Evolutionary conservation across 176 grass and related monocot species (phyloP), one percentile per base, ranked within the genome.

Genomic region (Aegilops longissima): DNA sequence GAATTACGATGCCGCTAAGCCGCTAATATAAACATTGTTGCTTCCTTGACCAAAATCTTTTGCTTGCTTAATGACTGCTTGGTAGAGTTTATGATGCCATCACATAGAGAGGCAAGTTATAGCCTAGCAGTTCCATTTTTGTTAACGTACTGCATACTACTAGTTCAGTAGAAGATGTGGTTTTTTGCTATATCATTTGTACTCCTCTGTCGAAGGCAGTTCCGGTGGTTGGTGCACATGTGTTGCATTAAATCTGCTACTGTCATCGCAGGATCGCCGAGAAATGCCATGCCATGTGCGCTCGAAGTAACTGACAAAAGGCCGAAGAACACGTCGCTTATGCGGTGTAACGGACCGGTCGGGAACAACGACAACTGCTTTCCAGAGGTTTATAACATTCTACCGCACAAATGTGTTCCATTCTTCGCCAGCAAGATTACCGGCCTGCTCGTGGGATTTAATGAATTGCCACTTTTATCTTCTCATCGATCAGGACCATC

Each of bases 231-330:
- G 12, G 6, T 36, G 23, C 21, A 24, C 39, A 42, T 5, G 12
- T 47, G 34, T 65, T 76, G 14, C 35, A 67, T 44, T 67, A 34
- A 80, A 80, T 65, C 24, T 59, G 5, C 16, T 70, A 6, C 0
- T 66, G 49, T 59, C 12, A 34, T 79, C 7, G 14, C 79, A 86
- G 84, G 80, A 20, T 90, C n/a, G 52, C 66, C 42, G 24, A 40
- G 40, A 80, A 40, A 87, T 90, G 89, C 20, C 24, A 58, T 90
- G 89, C 74, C 24, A 58, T 90, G 80, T 4, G 58, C 40, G 12
- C 80, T 83, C 59, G 33, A 83, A 79, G 79, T 40, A 40, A 87
- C 38, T 27, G 80, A 54, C 18, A 21, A 36, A 79, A 74, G 89
- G 42, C 12, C 35, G 56, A 61, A 76, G 45, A 81, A 25, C 31